Percentiles rank a stretch among this genome's conserved stretches.
Conservation (phyloP, 2,329 filamentous ascomycete genomes). For the Paraconiothyrium sp. region DNA sequence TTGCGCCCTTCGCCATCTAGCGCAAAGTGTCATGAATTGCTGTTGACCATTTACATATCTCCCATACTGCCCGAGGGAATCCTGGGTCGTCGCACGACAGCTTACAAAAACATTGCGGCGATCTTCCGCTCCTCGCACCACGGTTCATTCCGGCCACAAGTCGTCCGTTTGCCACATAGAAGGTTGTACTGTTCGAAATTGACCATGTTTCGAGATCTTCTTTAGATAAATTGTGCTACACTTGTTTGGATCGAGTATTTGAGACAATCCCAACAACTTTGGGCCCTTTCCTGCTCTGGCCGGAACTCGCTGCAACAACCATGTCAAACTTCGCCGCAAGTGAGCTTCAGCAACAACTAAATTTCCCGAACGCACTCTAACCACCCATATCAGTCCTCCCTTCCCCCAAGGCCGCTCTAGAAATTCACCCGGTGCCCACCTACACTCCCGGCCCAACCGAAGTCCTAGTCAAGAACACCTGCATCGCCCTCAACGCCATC, state of each 20-base stretch:
- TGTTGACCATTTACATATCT: neutral
- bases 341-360: neutral
- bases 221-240: too few species aligned
- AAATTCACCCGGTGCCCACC: conserved; percentile 5
- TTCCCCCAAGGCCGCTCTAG: neutral
- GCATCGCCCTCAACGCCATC: conserved; percentile 36
- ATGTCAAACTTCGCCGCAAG: conserved; percentile 9
- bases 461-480: conserved; percentile 34
- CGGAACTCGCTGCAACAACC: neutral
- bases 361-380: neutral
- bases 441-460: conserved; percentile 20
- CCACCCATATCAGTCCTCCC: neutral
- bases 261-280: neutral
- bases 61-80: neutral
- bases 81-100: neutral
- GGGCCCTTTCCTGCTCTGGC: neutral
- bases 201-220: neutral
- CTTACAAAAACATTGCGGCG: neutral
- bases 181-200: neutral
- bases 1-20: neutral
- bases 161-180: neutral
- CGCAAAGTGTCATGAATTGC: neutral
- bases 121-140: neutral
- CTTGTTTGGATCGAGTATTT: neutral
- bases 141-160: neutral